phyloP scores from a whole-genome alignment of 1,139 yeast species.

The Geotrichum candidum region DNA sequence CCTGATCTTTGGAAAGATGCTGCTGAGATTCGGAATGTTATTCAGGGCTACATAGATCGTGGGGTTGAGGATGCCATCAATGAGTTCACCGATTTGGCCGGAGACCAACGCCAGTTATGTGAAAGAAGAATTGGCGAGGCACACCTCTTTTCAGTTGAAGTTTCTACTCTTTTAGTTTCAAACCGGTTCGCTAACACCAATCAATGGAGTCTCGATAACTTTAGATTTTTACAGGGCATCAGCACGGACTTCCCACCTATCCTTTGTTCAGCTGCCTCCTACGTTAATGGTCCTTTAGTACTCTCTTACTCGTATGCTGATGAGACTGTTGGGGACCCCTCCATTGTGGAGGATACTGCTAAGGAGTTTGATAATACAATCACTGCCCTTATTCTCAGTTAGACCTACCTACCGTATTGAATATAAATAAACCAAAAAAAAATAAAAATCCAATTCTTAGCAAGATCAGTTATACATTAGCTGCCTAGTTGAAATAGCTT shows the following conservation, averaged over 20 bases:
- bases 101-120: background rate
- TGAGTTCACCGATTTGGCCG: background rate
- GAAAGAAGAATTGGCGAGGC: slow-evolving; percentile 3
- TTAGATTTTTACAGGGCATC: slow-evolving; percentile 9
- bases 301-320: slow-evolving; percentile 10
- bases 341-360: background rate
- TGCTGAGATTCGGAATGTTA: background rate
- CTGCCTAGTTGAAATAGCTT: slow-evolving; percentile 1
- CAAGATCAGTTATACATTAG: background rate
- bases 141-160: slow-evolving; percentile 5
- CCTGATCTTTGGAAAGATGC: slow-evolving; percentile 3
- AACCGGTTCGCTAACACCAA: background rate
- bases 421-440: background rate
- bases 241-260: slow-evolving; percentile 10
- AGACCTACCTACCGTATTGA: background rate
- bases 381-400: background rate
- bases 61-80: background rate
- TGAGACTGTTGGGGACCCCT: slow-evolving; percentile 6
- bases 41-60: background rate
- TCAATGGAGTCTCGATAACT: slow-evolving; percentile 1
- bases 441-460: background rate
- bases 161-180: slow-evolving; percentile 4
- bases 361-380: slow-evolving; percentile 1
- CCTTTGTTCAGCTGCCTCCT: slow-evolving; percentile 7
- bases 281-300: slow-evolving; percentile 4